Conservation (phyloP, 345 rosid genomes). For the Raphanus sativus region DNA sequence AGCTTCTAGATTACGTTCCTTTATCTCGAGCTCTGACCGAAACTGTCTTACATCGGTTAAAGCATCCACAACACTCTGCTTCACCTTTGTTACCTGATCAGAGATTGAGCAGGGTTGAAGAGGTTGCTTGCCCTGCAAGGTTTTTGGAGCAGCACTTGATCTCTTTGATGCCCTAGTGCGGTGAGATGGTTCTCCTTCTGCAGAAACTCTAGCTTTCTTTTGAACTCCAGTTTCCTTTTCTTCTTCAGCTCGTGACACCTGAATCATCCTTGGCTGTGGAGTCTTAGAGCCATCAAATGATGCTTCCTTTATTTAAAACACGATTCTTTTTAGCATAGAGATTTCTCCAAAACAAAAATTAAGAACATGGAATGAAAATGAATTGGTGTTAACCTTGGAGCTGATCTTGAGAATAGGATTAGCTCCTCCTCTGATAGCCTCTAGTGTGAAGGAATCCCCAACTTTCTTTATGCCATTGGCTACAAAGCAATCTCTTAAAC, state of each 20-base stretch:
- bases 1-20: background rate
- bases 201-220: constrained; percentile 13
- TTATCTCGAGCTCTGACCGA: background rate
- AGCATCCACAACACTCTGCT: background rate
- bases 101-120: background rate
- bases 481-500: background rate
- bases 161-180: background rate
- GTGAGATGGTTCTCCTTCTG: background rate
- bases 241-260: background rate
- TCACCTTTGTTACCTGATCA: constrained; percentile 4
- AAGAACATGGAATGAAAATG: background rate
- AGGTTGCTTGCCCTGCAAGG: constrained; percentile 7
- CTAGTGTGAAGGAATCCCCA: constrained; percentile 29
- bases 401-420: constrained; percentile 13
- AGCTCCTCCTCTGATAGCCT: constrained; percentile 28
- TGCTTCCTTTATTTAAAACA: background rate
- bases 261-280: background rate
- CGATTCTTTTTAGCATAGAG: background rate
- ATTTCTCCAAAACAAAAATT: background rate
- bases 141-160: background rate
- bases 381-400: constrained; percentile 24
- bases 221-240: background rate
- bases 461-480: constrained; percentile 15
- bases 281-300: background rate
- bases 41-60: background rate